Percentiles rank a stretch among this genome's conserved stretches.
Conservation (phyloP, 495 filamentous ascomycete genomes). For the Penicillium argentinense region DNA sequence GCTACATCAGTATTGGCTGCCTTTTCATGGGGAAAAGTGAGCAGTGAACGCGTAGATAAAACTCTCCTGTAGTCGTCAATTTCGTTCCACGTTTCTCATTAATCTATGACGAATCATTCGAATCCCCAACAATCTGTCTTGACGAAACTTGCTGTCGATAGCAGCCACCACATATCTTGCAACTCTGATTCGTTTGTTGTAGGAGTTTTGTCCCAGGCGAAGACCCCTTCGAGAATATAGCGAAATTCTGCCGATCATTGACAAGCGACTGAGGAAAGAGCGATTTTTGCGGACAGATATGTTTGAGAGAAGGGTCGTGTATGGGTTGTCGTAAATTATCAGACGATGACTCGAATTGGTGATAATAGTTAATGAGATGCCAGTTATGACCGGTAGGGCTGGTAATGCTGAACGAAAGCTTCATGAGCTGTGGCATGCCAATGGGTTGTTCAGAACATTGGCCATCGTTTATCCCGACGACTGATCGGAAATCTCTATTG, state of each 20-base stretch:
- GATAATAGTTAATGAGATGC: conserved; percentile 1
- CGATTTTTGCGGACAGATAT: neutral
- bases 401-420: neutral
- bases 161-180: neutral
- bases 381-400: neutral
- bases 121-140: too few species aligned
- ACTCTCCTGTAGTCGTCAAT: too few species aligned
- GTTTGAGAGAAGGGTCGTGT: neutral
- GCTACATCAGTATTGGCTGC: too few species aligned
- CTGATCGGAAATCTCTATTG: neutral
- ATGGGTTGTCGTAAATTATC: neutral
- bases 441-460: neutral
- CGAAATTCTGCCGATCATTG: neutral
- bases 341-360: neutral
- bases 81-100: too few species aligned
- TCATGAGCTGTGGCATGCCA: neutral
- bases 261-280: neutral
- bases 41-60: too few species aligned
- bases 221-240: neutral
- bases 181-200: neutral
- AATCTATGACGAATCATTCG: too few species aligned
- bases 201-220: neutral
- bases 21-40: too few species aligned
- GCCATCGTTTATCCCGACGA: neutral
- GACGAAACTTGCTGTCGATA: neutral